Conservation (phyloP, 495 filamentous ascomycete species). For the Geoglossum glabrum region DNA sequence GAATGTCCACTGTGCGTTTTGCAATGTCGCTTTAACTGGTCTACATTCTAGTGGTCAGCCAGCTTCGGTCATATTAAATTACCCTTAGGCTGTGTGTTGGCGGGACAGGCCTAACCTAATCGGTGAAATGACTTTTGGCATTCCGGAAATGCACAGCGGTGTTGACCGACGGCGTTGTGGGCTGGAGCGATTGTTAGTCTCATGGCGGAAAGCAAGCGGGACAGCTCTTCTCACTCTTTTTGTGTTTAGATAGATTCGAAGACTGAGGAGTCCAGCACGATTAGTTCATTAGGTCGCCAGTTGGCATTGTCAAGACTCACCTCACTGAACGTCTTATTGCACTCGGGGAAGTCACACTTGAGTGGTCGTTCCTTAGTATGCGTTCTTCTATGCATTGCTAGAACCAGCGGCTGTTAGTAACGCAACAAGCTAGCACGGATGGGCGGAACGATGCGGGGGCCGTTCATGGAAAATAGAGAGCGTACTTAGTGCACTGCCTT, state of each 20-base stretch:
- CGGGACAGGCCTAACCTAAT: conserved; percentile 1
- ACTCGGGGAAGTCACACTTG: conserved; percentile 6
- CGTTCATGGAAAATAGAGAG: background rate
- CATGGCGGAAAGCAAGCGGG: background rate
- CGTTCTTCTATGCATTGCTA: conserved; percentile 29
- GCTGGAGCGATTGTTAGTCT: background rate
- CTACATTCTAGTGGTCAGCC: background rate
- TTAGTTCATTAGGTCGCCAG: background rate
- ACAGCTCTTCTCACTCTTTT: conserved; percentile 5
- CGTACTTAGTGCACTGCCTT: conserved; percentile 7
- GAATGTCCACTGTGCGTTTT: background rate
- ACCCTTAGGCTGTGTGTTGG: background rate
- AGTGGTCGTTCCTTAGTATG: conserved; percentile 34
- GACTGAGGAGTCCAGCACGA: background rate
- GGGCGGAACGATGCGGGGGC: background rate
- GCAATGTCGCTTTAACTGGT: conserved; percentile 1
- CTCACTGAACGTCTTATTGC: conserved; percentile 7
- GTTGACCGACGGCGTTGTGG: conserved; percentile 2
- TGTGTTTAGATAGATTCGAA: conserved; percentile 8
- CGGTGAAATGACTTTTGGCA: conserved; percentile 7
- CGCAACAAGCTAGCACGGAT: background rate
- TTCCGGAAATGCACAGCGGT: conserved; percentile 3
- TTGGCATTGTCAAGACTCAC: background rate
- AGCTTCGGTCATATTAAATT: too few relatives aligned
- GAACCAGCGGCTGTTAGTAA: background rate